These are phyloP conservation scores for Sporisorium sorghi DNA, from an alignment of 1,284 basidiomycete species.

Conservation along the genomic window DNA sequence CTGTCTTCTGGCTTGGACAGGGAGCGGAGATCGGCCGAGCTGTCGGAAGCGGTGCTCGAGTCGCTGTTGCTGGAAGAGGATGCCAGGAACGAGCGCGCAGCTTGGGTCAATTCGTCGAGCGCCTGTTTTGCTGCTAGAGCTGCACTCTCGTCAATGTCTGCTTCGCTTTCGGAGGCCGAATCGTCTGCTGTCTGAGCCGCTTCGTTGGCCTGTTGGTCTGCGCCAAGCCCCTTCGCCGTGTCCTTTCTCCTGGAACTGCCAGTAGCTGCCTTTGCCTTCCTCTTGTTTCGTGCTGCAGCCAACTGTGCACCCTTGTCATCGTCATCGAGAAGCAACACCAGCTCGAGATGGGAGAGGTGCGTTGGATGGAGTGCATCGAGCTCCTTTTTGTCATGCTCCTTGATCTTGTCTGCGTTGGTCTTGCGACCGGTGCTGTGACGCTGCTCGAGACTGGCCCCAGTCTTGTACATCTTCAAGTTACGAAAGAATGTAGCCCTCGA, in stretches of 20 bases:
- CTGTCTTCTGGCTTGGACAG: conserved; percentile 37
- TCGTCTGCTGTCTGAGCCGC: conserved; percentile 8
- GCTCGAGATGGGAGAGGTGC: conserved; percentile 34
- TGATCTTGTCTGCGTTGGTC: conserved; percentile 53
- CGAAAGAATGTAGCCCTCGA: conserved; percentile 52
- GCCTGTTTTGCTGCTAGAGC: conserved; percentile 14
- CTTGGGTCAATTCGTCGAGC: conserved; percentile 11
- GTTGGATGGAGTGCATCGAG: conserved; percentile 36
- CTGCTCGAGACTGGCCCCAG: conserved; percentile 48
- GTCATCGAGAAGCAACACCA: conserved; percentile 32
- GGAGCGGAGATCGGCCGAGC: conserved; percentile 30
- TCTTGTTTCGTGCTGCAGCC: conserved; percentile 11
- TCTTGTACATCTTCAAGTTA: conserved; percentile 52
- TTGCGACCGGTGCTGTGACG: conserved; percentile 52
- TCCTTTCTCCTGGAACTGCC: conserved; percentile 25
- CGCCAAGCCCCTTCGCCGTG: too few relatives aligned
- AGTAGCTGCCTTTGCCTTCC: conserved; percentile 12
- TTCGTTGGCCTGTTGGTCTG: neutral
- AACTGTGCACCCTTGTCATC: conserved; percentile 14
- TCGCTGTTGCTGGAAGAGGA: neutral
- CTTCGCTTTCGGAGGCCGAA: conserved; percentile 36
- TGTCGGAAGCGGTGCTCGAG: neutral
- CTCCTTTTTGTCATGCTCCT: conserved; percentile 41
- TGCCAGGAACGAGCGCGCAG: conserved; percentile 22
- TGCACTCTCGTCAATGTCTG: conserved; percentile 17